Base-by-base conservation (phyloP, 371 early-diverging fungal species). In the Dipsacomyces acuminosporus region DNA sequence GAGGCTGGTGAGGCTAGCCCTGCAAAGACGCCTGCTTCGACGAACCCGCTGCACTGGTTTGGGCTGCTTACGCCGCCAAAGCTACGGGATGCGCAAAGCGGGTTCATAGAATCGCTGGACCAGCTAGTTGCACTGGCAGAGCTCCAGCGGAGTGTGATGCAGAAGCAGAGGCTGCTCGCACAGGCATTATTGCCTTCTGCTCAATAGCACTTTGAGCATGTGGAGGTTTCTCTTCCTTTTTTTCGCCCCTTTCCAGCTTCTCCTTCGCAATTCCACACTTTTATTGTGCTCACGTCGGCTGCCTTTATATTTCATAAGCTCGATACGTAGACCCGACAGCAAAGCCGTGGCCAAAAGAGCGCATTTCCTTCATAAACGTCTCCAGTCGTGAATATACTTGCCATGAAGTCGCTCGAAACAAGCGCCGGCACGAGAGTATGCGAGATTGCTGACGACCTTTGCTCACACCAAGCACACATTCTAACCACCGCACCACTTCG, bases 41-140 rank as follows among this genome's bases (percentile, higher is more conserved):
- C 14, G n/a, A 69, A 84, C 60, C 84, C 84, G 48, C 50, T 84
- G 36, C 70, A 79, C 59, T 84, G 84, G 84, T 84, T 82, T 72
- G 84, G 84, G 5, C 46, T 82, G 48, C 73, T 84, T 21, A 82
- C 81, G 18, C 80, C 84, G 42, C 76, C 82, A 1, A 73, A 78
- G 8, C 64, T 84, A 41, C 72, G 78, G 30, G 69, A 72, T 8
- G 73, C 80, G 2, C 84, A 84, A 51, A 26, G 54, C n/a, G 63
- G 59, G 18, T 69, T 69, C 45, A 48, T 20, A 3, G 24, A 23
- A 0, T 41, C 59, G 18, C 56, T 69, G 30, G 63, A 55, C 18
- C 19, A 43, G 42, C 30, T 69, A 17, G 45, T 54, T 26, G 40
- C 17, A 25, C 52, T 69, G 22, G 69, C 64, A 1, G 59, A 63